Conservation (phyloP, 495 filamentous ascomycete genomes). For the Penicillium samsonianum region DNA sequence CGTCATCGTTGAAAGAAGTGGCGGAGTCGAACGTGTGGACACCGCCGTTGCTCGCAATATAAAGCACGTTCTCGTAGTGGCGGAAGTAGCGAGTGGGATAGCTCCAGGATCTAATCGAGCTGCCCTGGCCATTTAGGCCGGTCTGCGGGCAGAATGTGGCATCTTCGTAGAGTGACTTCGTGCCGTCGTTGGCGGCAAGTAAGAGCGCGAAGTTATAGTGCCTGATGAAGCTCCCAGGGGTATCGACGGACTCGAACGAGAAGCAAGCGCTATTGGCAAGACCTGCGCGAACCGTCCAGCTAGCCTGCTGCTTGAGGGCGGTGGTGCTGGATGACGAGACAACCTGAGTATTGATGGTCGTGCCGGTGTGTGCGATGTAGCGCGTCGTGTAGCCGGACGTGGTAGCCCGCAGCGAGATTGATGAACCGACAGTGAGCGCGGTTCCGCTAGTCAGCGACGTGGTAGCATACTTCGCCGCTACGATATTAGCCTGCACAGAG, state of each 20-base stretch:
- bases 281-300: conserved; percentile 55
- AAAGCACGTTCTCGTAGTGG: conserved; percentile 49
- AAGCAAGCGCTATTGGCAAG: conserved; percentile 54
- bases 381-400: conserved; percentile 51
- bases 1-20: conserved; percentile 51
- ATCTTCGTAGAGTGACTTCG: conserved; percentile 54
- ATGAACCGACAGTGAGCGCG: conserved; percentile 48
- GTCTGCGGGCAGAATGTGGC: conserved; percentile 56
- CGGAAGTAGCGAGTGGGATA: conserved; percentile 58
- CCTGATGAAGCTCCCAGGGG: conserved; percentile 55
- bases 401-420: conserved; percentile 52
- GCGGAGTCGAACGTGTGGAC: conserved; percentile 50
- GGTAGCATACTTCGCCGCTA: conserved; percentile 54
- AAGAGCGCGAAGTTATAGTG: conserved; percentile 50
- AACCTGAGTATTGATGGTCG: conserved; percentile 51
- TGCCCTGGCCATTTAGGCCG: conserved; percentile 49
- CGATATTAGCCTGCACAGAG: conserved; percentile 58
- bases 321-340: conserved; percentile 52
- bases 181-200: conserved; percentile 50
- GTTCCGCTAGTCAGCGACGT: conserved; percentile 50
- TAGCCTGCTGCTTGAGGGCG: conserved; percentile 49
- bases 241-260: conserved; percentile 59
- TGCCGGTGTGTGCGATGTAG: conserved; percentile 52
- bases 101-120: conserved; percentile 53
- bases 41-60: conserved; percentile 55